Base-by-base conservation (phyloP, 208 protist genomes). In the Wallacemonas sp. region DNA sequence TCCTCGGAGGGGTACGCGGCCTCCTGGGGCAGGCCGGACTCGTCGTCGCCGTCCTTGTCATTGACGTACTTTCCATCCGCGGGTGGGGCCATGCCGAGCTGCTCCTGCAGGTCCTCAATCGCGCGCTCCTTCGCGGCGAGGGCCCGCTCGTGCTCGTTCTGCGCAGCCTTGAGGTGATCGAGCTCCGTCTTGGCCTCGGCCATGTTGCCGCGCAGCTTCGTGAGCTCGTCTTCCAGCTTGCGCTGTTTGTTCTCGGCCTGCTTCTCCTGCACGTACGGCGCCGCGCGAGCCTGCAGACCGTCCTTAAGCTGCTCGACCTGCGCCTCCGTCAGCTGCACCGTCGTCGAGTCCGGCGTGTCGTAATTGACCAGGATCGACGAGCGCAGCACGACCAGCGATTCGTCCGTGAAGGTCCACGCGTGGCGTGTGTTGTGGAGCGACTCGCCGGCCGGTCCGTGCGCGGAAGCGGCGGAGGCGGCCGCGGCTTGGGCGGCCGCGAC, bases 231-330 rank as follows among this genome's bases (percentile, higher is more conserved):
- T 54, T 81, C 46, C 28, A 81, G 46, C n/a, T 61, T 48, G 5
- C 67, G 57, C 36, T 61, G 65, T 29, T 59, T 66, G 22, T 29
- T 36, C 46, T 76, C 75, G 0, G 67, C 75, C 18, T 57, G 61
- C 65, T 72, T 32, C 39, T 81, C 66, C 39, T 75, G 65, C 20
- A 61, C 70, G 36, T 63, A 72, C 14, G 57, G 48, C 2, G 62
- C 26, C 18, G 65, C 70, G 45, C 81, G 73, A 11, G 45, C 44
- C 41, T 63, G 36, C 16, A 87, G 71, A 23, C 54, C 69, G 1
- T 61, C 55, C 39, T 68, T 63, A 25, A 88, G 66, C 57, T 76
- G 70, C 28, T 59, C 44, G 2, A 82, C 44, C 45, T 88, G 75
- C 48, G 71, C 70, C 3, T 63, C 64, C 18, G 68, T 79, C 23